Evolutionary conservation across 768 basidiomycete genomes (phyloP), one percentile per base, ranked within the genome.

Genomic region (Boletus edulis): DNA sequence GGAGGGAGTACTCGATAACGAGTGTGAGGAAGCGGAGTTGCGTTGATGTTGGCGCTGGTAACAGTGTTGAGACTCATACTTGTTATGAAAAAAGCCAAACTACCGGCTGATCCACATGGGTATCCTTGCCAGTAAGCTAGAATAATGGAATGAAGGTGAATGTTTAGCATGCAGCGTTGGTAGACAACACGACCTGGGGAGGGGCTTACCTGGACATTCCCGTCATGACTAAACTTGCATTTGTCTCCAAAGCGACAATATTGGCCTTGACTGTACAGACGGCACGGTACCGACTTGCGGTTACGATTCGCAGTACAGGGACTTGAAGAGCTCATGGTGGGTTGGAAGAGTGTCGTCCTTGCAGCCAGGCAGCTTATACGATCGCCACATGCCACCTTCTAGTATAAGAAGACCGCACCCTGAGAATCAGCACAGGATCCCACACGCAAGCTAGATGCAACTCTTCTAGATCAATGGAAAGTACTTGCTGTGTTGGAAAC

Each of bases 211-310:
- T 58, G 65, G 5, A 55, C 45, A 1, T 34, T 13, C 11, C 5
- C 32, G 11, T 59, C 58, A 29, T 72, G 69, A 18, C 55, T 56
- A n/a, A 53, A 67, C 57, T 18, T 65, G 57, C 69, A 70, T 39
- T 48, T 59, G 41, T 57, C 53, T 22, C 69, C 69, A 37, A 44
- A 70, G 32, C 60, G 71, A 62, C 69, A 70, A 17, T 47, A 24
- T 24, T 24, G 14, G 0, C 71, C 71, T 53, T 65, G 63, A 42
- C 11, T 32, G 34, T 70, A 46, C 6, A 46, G 15, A 24, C 63
- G 69, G 18, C 69, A 70, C 3, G 62, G 57, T 20, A 1, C 5
- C n/a, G 54, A 18, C 46, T 52, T 63, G 42, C 39, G 52, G 35
- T 40, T 46, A 13, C 46, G 52, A 32, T 17, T 11, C 3, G 13